Base-by-base conservation (phyloP, 345 rosid species). In the Acer campestre region DNA sequence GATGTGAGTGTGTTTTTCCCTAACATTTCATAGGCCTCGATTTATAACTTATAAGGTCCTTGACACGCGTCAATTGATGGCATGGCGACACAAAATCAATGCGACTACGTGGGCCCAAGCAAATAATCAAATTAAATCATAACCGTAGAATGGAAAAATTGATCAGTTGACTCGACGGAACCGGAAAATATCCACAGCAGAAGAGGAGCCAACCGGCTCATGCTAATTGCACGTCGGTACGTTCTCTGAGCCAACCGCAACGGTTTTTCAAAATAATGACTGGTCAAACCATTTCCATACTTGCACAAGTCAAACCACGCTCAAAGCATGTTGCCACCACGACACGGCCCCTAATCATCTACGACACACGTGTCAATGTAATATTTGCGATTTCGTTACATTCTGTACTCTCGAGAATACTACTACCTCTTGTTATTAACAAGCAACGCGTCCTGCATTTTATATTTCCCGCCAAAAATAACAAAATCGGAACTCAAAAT, bases 401-500 rank as follows among this genome's bases (percentile, higher is more conserved):
- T 70, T 9, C 3, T 10, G 11, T 16, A 70, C 3, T 53, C 46
- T 20, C 42, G 42, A 25, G 12, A 11, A 2, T 44, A 17, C 13
- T 44, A 8, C 13, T 13, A 44, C 16, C 42, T 69, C 35, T 69
- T 16, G 6, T 25, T 14, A 7, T 10, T 5, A 4, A 68, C 53
- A 4, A 2, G 7, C 56, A 44, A 40, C 73, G 31, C 75, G 65
- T 56, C 65, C 48, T 56, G 51, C 18, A 11, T 72, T 59, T 22
- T 61, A n/a, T 46, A 4, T 61, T 59, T 58, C 82, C 82, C 82
- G 75, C 82, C 67, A 74, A 49, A 69, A 14, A n/a, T 72, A 49
- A 35, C 62, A 38, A 27, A 53, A 13, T 18, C 18, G 62, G 49
- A 67, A 46, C 31, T 42, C 23, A 67, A 48, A 4, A 13, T 48